Evolutionary conservation across 345 rosid species (phyloP).

Genomic region (Alliaria petiolata): DNA sequence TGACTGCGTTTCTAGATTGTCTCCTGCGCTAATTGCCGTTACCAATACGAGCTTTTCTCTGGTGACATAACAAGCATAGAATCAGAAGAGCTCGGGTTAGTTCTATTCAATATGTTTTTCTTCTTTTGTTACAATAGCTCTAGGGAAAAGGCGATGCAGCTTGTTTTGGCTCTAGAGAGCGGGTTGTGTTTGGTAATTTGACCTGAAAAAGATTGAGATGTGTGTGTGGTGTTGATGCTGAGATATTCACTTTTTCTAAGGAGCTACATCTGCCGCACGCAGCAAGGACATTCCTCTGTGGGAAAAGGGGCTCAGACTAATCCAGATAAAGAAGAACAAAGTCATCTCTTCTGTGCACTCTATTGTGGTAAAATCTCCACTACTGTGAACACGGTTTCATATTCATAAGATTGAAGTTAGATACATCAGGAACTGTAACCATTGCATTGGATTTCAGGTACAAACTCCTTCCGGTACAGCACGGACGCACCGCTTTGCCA

Average conservation of each 20-base stretch:
- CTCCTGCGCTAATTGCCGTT: constrained; percentile 83
- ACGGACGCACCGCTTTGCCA: constrained; percentile 86
- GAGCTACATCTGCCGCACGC: constrained; percentile 99
- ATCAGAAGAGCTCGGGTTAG: constrained; percentile 92
- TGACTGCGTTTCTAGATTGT: constrained; percentile 53
- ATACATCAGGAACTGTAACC: neutral
- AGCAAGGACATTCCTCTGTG: constrained; percentile 94
- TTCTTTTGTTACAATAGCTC: neutral
- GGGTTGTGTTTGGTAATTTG: neutral
- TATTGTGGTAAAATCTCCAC: constrained; percentile 66
- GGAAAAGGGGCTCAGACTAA: constrained; percentile 82
- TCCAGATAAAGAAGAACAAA: constrained; percentile 67
- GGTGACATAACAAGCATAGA: constrained; percentile 68
- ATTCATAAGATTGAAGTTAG: neutral
- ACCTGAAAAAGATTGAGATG: constrained; percentile 14
- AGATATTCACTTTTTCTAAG: constrained; percentile 97
- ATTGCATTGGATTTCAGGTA: constrained; percentile 45
- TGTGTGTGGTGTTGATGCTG: constrained; percentile 84
- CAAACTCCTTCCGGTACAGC: constrained; percentile 85
- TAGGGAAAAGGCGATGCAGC: neutral
- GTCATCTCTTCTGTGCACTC: constrained; percentile 82
- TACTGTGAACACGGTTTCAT: neutral
- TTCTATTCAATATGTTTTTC: constrained; percentile 16
- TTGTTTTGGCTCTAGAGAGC: neutral
- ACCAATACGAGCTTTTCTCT: constrained; percentile 90